Percentiles rank a stretch among this genome's conserved stretches.
Evolutionary conservation across 495 filamentous ascomycete species (phyloP).

Genomic region (Evansstolkia leycettana): DNA sequence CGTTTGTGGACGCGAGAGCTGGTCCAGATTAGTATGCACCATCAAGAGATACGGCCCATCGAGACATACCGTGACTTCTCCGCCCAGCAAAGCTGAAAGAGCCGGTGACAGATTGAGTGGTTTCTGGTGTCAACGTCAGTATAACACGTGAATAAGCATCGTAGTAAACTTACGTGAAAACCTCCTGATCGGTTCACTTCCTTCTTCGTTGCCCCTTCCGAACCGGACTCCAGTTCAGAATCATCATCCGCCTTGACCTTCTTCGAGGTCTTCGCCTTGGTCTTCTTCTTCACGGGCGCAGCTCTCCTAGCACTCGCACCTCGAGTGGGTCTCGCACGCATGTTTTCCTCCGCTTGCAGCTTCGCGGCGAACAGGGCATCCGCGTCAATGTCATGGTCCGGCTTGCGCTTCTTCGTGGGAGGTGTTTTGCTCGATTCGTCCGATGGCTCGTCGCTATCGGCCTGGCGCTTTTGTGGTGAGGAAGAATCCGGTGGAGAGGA

Average conservation of each 20-base stretch:
- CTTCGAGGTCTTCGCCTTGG: constrained; percentile 58
- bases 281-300: constrained; percentile 53
- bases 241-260: constrained; percentile 69
- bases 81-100: constrained; percentile 49
- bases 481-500: constrained; percentile 38
- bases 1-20: constrained; percentile 86
- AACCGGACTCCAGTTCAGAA: constrained; percentile 55
- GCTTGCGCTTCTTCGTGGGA: constrained; percentile 44
- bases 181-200: constrained; percentile 52
- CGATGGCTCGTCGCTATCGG: constrained; percentile 35
- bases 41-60: no score
- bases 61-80: constrained; percentile 48
- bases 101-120: constrained; percentile 52
- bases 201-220: constrained; percentile 47
- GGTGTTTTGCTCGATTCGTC: constrained; percentile 31
- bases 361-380: constrained; percentile 78
- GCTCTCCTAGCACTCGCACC: constrained; percentile 45
- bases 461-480: constrained; percentile 44
- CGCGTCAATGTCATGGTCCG: constrained; percentile 48
- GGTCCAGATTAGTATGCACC: no score
- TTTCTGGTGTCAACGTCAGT: constrained; percentile 33
- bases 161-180: constrained; percentile 45
- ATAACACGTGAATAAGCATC: no score
- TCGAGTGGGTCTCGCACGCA: constrained; percentile 57
- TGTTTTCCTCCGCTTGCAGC: constrained; percentile 86